Base-by-base conservation (phyloP, 176 grass and related monocot species). In the Paspalum vaginatum region DNA sequence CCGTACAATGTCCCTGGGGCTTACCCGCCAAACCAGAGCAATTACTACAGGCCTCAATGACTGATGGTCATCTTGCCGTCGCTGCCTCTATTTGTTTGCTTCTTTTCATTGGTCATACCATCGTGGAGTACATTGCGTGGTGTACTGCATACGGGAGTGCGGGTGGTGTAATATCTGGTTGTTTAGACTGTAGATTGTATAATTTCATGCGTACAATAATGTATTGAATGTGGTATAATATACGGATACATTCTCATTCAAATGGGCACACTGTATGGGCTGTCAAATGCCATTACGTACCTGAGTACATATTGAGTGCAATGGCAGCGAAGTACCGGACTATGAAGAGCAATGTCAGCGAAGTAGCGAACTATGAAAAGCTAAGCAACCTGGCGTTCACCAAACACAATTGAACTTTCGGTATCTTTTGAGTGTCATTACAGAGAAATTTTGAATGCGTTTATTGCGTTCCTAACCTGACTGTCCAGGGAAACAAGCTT, bases 1-100 rank as follows among this genome's bases (percentile, higher is more conserved):
- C 90, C 93, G 6, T 93, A 96, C 70, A 93, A 90, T 77, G 25
- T 79, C 48, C 93, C 74, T 5, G 84, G 87, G 17, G 61, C 64
- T 75, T 93, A 91, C 65, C 86, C 90, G 80, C 78, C 86, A 39
- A 77, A 87, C 56, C 90, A 91, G 75, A 89, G 46, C 77, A 86
- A 70, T 82, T 99, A 99, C 70, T 99, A 95, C 76, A 88, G 93
- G 73, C 86, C 93, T 44, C 87, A 90, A 79, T 97, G 72, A 92
- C 59, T 78, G 53, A 39, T 42, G 51, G 22, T 58, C 4, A 65
- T 68, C 7, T 45, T 61, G 20, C 43, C 2, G 7, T 57, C 3
- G 38, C 70, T 41, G 76, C 50, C 13, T 40, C 54, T 45, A 41
- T 68, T 80, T 53, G n/a, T 83, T 86, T 48, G 43, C 53, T 51